These are phyloP conservation scores for Onygenales sp. DNA, from an alignment of 2,329 filamentous ascomycete genomes.

Conservation along the genomic window DNA sequence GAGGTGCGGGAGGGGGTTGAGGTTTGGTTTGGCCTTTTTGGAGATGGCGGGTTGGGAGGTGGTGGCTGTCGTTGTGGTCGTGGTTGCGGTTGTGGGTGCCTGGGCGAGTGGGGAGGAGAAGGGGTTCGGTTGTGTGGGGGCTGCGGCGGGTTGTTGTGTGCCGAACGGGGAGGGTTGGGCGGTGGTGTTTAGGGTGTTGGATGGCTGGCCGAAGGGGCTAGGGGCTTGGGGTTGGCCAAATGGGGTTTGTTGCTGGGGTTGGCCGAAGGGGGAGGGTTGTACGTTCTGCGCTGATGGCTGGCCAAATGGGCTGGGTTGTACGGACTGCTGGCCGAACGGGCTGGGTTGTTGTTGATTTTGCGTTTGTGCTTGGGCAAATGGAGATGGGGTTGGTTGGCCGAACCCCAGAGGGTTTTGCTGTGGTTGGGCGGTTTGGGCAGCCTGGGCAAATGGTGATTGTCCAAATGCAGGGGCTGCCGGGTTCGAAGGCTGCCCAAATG, in stretches of 20 bases:
- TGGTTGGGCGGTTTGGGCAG: background rate
- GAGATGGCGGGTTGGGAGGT: background rate
- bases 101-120: background rate
- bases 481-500: slow-evolving; percentile 24
- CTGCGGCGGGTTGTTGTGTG: background rate
- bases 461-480: slow-evolving; percentile 1
- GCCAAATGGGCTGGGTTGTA: slow-evolving; percentile 22
- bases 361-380: slow-evolving; percentile 11
- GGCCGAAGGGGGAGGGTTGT: background rate
- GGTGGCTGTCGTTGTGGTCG: slow-evolving; percentile 4
- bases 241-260: background rate
- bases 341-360: slow-evolving; percentile 26
- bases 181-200: background rate
- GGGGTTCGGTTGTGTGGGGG: slow-evolving; percentile 16
- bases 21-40: slow-evolving; percentile 9
- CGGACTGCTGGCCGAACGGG: slow-evolving; percentile 24
- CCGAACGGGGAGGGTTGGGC: background rate
- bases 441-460: background rate
- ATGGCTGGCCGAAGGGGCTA: slow-evolving; percentile 1
- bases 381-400: slow-evolving; percentile 9
- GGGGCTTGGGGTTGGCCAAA: background rate
- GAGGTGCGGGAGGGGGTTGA: slow-evolving; percentile 15
- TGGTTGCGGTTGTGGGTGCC: slow-evolving; percentile 6
- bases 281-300: slow-evolving; percentile 18
- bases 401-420: background rate